phyloP scores from a whole-genome alignment of 2,329 filamentous ascomycete species.

The Epichloe amarillans region DNA sequence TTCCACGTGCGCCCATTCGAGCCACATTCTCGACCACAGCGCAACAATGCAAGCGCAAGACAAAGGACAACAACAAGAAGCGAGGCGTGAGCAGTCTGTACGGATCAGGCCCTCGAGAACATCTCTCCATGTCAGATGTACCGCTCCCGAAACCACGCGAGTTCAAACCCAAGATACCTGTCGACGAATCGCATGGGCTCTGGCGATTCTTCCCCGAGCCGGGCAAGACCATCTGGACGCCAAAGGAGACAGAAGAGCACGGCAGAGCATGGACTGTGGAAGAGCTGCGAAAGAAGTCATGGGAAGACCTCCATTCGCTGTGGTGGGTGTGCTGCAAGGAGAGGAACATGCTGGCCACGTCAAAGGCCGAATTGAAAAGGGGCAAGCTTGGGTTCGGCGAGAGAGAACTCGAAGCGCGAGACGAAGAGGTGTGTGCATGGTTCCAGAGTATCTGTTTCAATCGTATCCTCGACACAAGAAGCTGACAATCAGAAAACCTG shows the following conservation, averaged over 20 bases:
- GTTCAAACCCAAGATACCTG: constrained; percentile 42
- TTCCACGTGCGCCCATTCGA: constrained; percentile 7
- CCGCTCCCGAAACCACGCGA: constrained; percentile 58
- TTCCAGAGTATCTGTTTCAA: background rate
- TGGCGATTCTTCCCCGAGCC: constrained; percentile 80
- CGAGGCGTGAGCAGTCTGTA: constrained; percentile 75
- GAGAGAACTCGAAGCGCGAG: constrained; percentile 49
- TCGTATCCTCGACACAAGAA: background rate
- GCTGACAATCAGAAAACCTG: constrained; percentile 7
- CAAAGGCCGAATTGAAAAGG: constrained; percentile 52
- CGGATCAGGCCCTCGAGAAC: constrained; percentile 60
- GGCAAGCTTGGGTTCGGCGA: constrained; percentile 62
- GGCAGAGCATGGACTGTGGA: constrained; percentile 74
- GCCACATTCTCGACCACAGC: constrained; percentile 41
- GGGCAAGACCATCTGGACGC: constrained; percentile 55
- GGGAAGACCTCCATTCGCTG: constrained; percentile 81
- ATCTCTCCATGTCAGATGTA: constrained; percentile 59
- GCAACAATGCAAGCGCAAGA: constrained; percentile 33
- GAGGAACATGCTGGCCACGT: constrained; percentile 77
- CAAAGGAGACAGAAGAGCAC: constrained; percentile 56
- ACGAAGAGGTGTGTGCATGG: constrained; percentile 48
- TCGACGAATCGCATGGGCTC: constrained; percentile 68
- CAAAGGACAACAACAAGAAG: constrained; percentile 61
- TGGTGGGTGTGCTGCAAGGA: constrained; percentile 95
- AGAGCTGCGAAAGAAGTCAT: constrained; percentile 80